phyloP scores from a whole-genome alignment of 306 rosid species.

The Cicer yamashitae region DNA sequence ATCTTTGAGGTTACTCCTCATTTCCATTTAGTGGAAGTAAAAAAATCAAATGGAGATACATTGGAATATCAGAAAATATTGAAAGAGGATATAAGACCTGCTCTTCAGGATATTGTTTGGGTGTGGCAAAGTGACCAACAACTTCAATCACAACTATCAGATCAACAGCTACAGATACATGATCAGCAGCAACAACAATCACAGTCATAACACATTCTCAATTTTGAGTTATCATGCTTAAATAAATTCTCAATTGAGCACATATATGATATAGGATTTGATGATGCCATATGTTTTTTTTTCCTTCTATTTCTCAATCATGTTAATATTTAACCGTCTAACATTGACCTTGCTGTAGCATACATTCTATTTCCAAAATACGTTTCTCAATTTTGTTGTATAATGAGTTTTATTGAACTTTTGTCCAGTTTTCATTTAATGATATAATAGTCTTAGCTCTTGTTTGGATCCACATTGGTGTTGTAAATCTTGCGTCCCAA shows the following conservation, averaged over 20 bases:
- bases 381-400: constrained; percentile 30
- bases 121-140: constrained; percentile 73
- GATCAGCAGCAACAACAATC: constrained; percentile 46
- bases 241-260: neutral
- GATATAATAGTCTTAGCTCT: neutral
- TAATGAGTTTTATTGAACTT: neutral
- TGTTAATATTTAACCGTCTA: constrained; percentile 9
- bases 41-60: constrained; percentile 83
- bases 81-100: constrained; percentile 74
- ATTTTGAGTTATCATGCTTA: constrained; percentile 13
- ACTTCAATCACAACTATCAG: constrained; percentile 46
- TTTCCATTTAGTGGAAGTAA: constrained; percentile 82
- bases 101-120: constrained; percentile 86
- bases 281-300: constrained; percentile 12
- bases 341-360: constrained; percentile 25
- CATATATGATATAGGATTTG: constrained; percentile 36
- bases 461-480: no score
- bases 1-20: constrained; percentile 78
- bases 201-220: constrained; percentile 26
- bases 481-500: no score
- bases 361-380: constrained; percentile 32
- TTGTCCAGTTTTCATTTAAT: constrained; percentile 19
- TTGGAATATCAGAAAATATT: constrained; percentile 77
- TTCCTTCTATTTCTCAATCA: neutral
- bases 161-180: constrained; percentile 41